These are phyloP conservation scores for Ascodesmis nigricans DNA, from an alignment of 495 filamentous ascomycete species.

Conservation along the genomic window DNA sequence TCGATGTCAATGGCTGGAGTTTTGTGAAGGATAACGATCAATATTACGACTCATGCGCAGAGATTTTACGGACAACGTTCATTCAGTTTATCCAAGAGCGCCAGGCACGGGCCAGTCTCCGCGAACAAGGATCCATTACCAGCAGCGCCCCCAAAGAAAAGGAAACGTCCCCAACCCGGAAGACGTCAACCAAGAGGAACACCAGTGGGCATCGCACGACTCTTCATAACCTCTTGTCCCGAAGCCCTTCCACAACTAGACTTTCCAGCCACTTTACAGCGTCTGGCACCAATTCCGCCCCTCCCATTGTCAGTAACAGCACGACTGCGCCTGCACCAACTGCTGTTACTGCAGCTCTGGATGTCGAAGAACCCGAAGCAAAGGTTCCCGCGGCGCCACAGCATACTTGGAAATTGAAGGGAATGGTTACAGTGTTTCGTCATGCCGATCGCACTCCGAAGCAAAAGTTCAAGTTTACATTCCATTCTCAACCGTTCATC, in stretches of 20 bases:
- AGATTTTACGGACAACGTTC: slow-evolving; percentile 70
- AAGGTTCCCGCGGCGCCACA: slow-evolving; percentile 62
- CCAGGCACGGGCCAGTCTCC: slow-evolving; percentile 25
- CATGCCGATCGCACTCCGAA: slow-evolving; percentile 96
- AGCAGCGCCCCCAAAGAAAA: slow-evolving; percentile 12
- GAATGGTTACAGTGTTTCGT: slow-evolving; percentile 89
- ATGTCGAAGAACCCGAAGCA: slow-evolving; percentile 21
- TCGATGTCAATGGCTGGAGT: slow-evolving; percentile 98
- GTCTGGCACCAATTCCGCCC: slow-evolving; percentile 16
- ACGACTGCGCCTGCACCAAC: slow-evolving; percentile 9
- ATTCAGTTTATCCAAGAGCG: slow-evolving; percentile 44
- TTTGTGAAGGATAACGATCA: slow-evolving; percentile 99
- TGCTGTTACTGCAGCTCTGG: slow-evolving; percentile 22
- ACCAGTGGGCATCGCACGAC: slow-evolving; percentile 23
- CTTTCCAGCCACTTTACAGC: slow-evolving; percentile 26
- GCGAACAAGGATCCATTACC: slow-evolving; percentile 13
- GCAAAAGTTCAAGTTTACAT: slow-evolving; percentile 98
- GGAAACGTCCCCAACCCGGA: slow-evolving; percentile 19
- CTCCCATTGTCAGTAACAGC: slow-evolving; percentile 14
- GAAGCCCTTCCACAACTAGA: slow-evolving; percentile 21
- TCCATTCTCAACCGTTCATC: slow-evolving; percentile 89
- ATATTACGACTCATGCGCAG: slow-evolving; percentile 82
- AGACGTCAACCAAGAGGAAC: slow-evolving; percentile 10
- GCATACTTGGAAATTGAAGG: slow-evolving; percentile 92
- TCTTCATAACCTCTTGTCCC: slow-evolving; percentile 32